phyloP scores from a whole-genome alignment of 306 rosid genomes.

The Ormosia semicastrata region DNA sequence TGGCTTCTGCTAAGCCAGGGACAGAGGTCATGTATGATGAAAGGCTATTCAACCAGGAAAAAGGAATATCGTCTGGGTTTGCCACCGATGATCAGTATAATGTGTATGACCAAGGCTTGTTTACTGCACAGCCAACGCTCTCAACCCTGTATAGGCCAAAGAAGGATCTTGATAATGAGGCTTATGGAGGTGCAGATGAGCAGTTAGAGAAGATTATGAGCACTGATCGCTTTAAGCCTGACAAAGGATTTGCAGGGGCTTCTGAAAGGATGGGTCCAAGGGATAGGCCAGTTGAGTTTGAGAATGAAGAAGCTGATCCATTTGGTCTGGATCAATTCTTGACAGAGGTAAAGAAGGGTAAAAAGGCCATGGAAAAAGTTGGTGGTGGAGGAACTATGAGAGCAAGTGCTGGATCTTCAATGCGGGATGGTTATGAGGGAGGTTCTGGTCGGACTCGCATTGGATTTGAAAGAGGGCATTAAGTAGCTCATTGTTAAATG shows the following conservation, averaged over 20 bases:
- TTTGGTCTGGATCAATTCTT: constrained; percentile 91
- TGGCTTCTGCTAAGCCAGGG: constrained; percentile 77
- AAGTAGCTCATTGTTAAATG: constrained; percentile 15
- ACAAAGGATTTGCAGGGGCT: constrained; percentile 68
- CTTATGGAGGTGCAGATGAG: constrained; percentile 87
- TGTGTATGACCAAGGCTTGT: constrained; percentile 82
- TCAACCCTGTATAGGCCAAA: constrained; percentile 88
- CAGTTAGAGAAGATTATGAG: constrained; percentile 90
- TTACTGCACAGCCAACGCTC: constrained; percentile 78
- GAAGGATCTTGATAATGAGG: constrained; percentile 71
- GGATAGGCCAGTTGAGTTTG: constrained; percentile 86
- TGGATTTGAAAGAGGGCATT: constrained; percentile 84
- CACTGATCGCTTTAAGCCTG: constrained; percentile 89
- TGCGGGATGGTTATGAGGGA: constrained; percentile 70
- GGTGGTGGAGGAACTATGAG: constrained; percentile 85
- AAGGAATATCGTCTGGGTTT: constrained; percentile 91
- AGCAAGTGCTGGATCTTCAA: constrained; percentile 86
- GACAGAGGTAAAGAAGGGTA: constrained; percentile 78
- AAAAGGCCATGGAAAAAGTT: constrained; percentile 76
- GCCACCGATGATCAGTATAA: constrained; percentile 89
- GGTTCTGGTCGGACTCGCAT: constrained; percentile 80
- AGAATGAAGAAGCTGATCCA: constrained; percentile 90
- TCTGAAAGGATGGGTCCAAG: constrained; percentile 73
- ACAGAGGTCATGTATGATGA: constrained; percentile 90
- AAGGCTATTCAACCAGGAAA: constrained; percentile 90